phyloP scores from a whole-genome alignment of 495 filamentous ascomycete genomes.

The Trichocladium uniseriatum region DNA sequence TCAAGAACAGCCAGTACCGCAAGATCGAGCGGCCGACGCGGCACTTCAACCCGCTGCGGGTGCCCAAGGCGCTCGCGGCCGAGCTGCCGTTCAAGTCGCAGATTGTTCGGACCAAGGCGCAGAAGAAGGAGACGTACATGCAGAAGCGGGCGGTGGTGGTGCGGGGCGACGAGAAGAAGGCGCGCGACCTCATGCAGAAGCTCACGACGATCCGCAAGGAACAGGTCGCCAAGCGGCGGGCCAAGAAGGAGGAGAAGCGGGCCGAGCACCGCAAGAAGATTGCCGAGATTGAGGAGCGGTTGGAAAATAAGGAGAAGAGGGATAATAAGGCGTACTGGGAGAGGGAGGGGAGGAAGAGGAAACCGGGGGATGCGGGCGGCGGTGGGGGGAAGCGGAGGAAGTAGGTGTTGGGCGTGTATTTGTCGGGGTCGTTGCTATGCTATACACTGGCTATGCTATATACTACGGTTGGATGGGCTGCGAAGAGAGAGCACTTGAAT shows the following conservation, averaged over 20 bases:
- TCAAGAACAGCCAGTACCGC: constrained; percentile 73
- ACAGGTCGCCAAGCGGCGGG: constrained; percentile 68
- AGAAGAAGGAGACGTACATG: constrained; percentile 77
- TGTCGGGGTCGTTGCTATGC: no score
- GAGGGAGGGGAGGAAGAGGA: constrained; percentile 90
- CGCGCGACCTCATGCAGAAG: constrained; percentile 86
- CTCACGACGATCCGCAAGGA: constrained; percentile 86
- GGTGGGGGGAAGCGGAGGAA: constrained; percentile 62
- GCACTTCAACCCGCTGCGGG: constrained; percentile 88
- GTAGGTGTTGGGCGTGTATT: constrained; percentile 7
- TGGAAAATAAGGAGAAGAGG: constrained; percentile 70
- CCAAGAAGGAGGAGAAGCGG: constrained; percentile 76
- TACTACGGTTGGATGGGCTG: no score
- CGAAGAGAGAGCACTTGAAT: no score
- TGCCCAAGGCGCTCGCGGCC: constrained; percentile 74
- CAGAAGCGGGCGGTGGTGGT: constrained; percentile 88
- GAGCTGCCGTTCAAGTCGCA: constrained; percentile 90
- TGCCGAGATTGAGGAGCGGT: constrained; percentile 70
- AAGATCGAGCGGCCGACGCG: constrained; percentile 69
- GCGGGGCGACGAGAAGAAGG: constrained; percentile 70
- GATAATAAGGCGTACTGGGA: constrained; percentile 92
- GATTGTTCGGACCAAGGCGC: constrained; percentile 68
- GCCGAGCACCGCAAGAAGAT: constrained; percentile 72
- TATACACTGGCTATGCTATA: no score
- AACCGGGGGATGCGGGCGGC: constrained; percentile 49